Conservation (phyloP, 768 basidiomycete genomes). For the Boletales sp. region DNA sequence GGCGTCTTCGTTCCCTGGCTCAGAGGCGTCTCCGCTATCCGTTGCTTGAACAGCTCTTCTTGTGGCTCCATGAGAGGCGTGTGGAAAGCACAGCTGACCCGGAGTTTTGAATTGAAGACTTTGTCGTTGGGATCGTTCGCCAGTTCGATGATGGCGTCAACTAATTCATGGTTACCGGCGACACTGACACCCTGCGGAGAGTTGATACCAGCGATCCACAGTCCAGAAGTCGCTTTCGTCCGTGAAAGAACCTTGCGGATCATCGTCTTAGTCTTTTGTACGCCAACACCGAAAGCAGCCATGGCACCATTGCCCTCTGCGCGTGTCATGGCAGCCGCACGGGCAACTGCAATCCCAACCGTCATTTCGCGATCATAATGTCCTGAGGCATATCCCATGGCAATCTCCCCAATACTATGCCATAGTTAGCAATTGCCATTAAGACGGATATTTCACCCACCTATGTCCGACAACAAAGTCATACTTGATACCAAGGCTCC, state of each 20-base stretch:
- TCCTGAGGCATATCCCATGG: slow-evolving; percentile 36
- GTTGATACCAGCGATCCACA: slow-evolving; percentile 36
- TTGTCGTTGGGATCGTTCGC: slow-evolving; percentile 25
- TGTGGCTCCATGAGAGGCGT: slow-evolving; percentile 34
- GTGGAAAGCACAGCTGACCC: slow-evolving; percentile 33
- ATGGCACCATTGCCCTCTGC: slow-evolving; percentile 35
- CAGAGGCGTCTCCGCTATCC: slow-evolving; percentile 14
- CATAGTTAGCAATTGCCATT: slow-evolving; percentile 4
- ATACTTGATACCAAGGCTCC: slow-evolving; percentile 29
- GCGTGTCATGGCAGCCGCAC: slow-evolving; percentile 34
- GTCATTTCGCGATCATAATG: slow-evolving; percentile 34
- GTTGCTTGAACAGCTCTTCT: slow-evolving; percentile 29
- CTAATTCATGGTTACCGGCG: slow-evolving; percentile 28
- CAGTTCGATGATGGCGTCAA: slow-evolving; percentile 29
- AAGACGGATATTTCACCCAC: slow-evolving; percentile 6
- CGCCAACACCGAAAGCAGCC: slow-evolving; percentile 33
- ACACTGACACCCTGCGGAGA: slow-evolving; percentile 36
- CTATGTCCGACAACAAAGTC: slow-evolving; percentile 35
- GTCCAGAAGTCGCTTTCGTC: slow-evolving; percentile 21
- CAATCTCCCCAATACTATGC: slow-evolving; percentile 32
- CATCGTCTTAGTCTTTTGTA: slow-evolving; percentile 30
- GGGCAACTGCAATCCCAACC: slow-evolving; percentile 33
- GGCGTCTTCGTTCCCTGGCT: slow-evolving; percentile 18
- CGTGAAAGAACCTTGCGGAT: slow-evolving; percentile 31
- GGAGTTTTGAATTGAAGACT: slow-evolving; percentile 29